phyloP scores from a whole-genome alignment of 495 filamentous ascomycete species.

The Aspergillus leporis region DNA sequence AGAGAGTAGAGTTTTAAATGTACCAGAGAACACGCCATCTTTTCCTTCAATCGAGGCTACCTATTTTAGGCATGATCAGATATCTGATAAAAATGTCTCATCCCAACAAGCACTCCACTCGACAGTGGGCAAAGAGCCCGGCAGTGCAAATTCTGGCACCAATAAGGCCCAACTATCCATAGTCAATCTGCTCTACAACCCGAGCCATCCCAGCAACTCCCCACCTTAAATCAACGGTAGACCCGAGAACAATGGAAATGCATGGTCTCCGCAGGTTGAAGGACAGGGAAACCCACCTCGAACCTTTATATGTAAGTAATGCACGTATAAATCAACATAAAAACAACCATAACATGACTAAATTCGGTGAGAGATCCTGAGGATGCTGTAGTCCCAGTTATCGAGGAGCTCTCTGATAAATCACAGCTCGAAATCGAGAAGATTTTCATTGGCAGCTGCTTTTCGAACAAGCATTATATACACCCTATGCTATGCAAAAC shows the following conservation, averaged over 20 bases:
- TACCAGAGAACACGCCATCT: background rate
- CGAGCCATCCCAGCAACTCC: slow-evolving; percentile 19
- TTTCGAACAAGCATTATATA: slow-evolving; percentile 30
- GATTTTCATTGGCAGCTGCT: slow-evolving; percentile 30
- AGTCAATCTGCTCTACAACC: slow-evolving; percentile 29
- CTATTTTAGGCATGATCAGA: background rate
- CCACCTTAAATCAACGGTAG: slow-evolving; percentile 8
- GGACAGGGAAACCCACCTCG: background rate
- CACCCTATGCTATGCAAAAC: slow-evolving; percentile 26
- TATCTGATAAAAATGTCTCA: background rate
- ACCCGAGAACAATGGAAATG: slow-evolving; percentile 7
- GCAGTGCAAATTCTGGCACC: slow-evolving; percentile 2
- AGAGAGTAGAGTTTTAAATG: slow-evolving; percentile 9
- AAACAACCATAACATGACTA: background rate
- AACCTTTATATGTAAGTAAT: slow-evolving; percentile 6
- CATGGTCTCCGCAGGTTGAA: background rate
- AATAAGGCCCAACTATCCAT: slow-evolving; percentile 26
- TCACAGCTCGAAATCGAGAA: slow-evolving; percentile 28
- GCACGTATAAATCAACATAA: background rate
- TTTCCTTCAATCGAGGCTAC: background rate
- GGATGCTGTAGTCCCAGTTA: slow-evolving; percentile 5
- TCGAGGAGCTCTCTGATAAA: slow-evolving; percentile 15
- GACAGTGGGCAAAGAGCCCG: slow-evolving; percentile 7
- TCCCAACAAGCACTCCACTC: slow-evolving; percentile 1
- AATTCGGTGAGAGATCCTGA: slow-evolving; percentile 1